Evolutionary conservation across 192 early-diverging fungal genomes (phyloP).

Genomic region (Irineochytrium annulatum): DNA sequence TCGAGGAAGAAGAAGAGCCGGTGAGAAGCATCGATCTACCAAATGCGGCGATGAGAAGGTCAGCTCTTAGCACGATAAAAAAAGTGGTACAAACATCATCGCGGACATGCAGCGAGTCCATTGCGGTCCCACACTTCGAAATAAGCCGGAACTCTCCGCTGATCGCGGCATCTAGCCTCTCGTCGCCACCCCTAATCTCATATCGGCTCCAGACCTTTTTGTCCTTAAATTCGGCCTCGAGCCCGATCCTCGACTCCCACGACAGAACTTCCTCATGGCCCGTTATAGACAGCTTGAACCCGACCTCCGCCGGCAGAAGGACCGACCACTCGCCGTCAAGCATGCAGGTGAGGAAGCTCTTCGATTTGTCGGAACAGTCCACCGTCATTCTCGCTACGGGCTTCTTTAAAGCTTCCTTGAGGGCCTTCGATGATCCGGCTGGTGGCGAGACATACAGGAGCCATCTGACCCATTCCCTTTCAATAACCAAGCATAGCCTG

Average conservation of each 20-base stretch:
- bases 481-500: slow-evolving; percentile 27
- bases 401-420: slow-evolving; percentile 23
- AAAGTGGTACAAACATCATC: background rate
- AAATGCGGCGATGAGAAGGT: background rate
- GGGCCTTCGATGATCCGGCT: slow-evolving; percentile 1
- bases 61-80: background rate
- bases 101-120: slow-evolving; percentile 33
- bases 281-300: slow-evolving; percentile 26
- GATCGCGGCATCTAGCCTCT: slow-evolving; percentile 23
- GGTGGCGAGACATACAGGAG: slow-evolving; percentile 23
- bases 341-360: slow-evolving; percentile 7
- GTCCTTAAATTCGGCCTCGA: slow-evolving; percentile 25
- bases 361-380: background rate
- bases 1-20: slow-evolving; percentile 41
- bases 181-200: slow-evolving; percentile 10
- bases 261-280: slow-evolving; percentile 36
- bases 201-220: slow-evolving; percentile 32
- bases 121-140: slow-evolving; percentile 43
- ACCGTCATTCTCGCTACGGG: slow-evolving; percentile 37
- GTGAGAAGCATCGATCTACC: background rate
- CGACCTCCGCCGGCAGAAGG: slow-evolving; percentile 21
- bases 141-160: slow-evolving; percentile 29
- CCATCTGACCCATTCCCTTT: slow-evolving; percentile 27
- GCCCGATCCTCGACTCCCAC: slow-evolving; percentile 38
- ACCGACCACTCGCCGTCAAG: slow-evolving; percentile 31